These are phyloP conservation scores for Xylaria telfairii DNA, from an alignment of 495 filamentous ascomycete genomes.

Conservation along the genomic window DNA sequence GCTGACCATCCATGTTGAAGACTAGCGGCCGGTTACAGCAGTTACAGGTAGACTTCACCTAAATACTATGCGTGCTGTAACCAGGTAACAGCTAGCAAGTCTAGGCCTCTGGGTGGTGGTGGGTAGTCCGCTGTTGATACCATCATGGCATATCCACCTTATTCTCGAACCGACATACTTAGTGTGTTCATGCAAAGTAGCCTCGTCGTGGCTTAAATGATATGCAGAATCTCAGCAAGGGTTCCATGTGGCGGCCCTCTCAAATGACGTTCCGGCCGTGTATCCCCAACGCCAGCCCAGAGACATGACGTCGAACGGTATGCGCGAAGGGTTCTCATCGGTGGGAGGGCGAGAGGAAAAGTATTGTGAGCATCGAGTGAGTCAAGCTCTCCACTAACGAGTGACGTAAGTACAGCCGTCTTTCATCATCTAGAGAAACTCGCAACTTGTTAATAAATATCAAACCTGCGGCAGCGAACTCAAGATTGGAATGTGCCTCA, in stretches of 20 bases:
- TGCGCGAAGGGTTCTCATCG: conserved; percentile 25
- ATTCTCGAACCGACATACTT: not conserved
- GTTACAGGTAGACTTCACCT: not conserved
- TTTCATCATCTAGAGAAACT: conserved; percentile 1
- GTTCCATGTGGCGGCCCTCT: conserved; percentile 28
- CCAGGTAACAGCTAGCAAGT: conserved; percentile 16
- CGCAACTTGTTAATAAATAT: conserved; percentile 20
- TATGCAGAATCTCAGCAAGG: conserved; percentile 24
- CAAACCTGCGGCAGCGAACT: not conserved
- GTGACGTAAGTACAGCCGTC: conserved; percentile 24
- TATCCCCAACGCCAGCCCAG: not conserved
- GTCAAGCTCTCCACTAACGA: not conserved
- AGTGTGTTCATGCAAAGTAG: conserved; percentile 18
- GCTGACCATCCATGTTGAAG: not conserved
- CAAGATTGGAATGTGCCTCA: conserved; percentile 1
- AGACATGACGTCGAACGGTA: conserved; percentile 39
- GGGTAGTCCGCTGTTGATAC: not conserved
- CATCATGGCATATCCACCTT: conserved; percentile 1
- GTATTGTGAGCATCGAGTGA: not conserved
- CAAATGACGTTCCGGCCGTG: conserved; percentile 36
- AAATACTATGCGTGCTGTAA: not conserved
- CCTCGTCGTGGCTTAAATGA: conserved; percentile 35
- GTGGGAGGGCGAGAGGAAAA: conserved; percentile 9
- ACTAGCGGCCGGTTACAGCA: not conserved
- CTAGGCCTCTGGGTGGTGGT: not conserved